Base-by-base conservation (phyloP, 2,329 filamentous ascomycete genomes). In the Rhytidhysteron rufulum region DNA sequence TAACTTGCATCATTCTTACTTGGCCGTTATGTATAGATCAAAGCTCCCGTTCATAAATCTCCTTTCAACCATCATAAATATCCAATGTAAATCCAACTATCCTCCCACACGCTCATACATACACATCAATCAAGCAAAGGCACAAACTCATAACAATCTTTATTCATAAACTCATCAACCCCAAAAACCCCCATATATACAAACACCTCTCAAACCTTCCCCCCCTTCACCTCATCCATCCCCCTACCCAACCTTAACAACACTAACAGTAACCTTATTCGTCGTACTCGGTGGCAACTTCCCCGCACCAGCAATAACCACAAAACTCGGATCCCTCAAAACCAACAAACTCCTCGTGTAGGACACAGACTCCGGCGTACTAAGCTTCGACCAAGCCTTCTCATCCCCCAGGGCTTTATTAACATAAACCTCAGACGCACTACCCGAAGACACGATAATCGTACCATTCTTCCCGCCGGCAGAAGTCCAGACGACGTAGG, bases 401-500 rank as follows among this genome's bases (percentile, higher is more conserved):
- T 65, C 55, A 22, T 62, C 56, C 5, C 70, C 73, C 15, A 74
- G 57, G 8, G 60, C 60, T 41, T 64, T 63, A 50, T 77, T 77
- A 29, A 76, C 53, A 49, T 70, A 78, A 6, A 77, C 55, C 21
- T 71, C 61, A 5, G 58, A 49, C 15, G 60, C 48, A 4, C 59
- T 67, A 8, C 68, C 66, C 11, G 60, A 65, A 24, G 58, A 67
- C 8, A 73, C 72, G 9, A 76, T 70, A 37, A 79, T 68, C 1
- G 72, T 78, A 1, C 75, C 75, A 39, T 70, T 62, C 16, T 67
- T 67, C 10, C 74, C 74, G 4, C 63, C 62, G 15, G 66, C 67
- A 0, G 70, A 60, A 5, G 66, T 74, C 74, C 74, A 79, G 2
- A 75, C 70, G 1, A 73, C 68, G 46, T 78, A 78, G 1, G 76